Conservation (phyloP, 2,329 filamentous ascomycete genomes). For the Aspergillus fumigatus region DNA sequence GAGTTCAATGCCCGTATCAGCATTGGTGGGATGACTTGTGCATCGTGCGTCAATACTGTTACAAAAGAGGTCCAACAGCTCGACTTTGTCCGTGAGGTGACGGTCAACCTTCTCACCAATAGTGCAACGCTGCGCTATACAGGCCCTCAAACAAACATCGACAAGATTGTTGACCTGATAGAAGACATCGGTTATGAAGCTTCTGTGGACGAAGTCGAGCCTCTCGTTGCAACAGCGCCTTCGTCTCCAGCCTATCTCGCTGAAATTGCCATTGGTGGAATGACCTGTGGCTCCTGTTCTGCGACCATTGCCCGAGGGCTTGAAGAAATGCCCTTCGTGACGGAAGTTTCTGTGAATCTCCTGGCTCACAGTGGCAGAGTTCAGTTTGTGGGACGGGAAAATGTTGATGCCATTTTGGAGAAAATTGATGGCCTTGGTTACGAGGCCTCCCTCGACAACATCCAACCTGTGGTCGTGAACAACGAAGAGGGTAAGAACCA, state of each 20-base stretch:
- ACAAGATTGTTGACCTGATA: constrained; percentile 45
- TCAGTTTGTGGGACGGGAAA: constrained; percentile 44
- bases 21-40: constrained; percentile 70
- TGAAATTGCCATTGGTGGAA: constrained; percentile 51
- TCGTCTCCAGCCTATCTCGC: constrained; percentile 29
- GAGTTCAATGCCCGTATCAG: constrained; percentile 37
- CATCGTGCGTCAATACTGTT: constrained; percentile 62
- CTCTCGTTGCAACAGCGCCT: constrained; percentile 6
- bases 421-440: constrained; percentile 60
- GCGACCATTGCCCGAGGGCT: constrained; percentile 46
- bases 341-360: constrained; percentile 47
- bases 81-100: constrained; percentile 55
- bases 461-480: constrained; percentile 27
- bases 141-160: constrained; percentile 43
- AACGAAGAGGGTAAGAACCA: constrained; percentile 20
- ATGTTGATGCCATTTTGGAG: constrained; percentile 43
- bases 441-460: constrained; percentile 55
- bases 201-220: constrained; percentile 34
- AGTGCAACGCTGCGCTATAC: constrained; percentile 59
- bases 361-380: constrained; percentile 49
- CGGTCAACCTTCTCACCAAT: constrained; percentile 63
- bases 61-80: constrained; percentile 55
- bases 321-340: constrained; percentile 43
- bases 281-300: constrained; percentile 56
- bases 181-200: constrained; percentile 49